Evolutionary conservation across 352 stramenopile genomes (phyloP).

Genomic region (Globisporangium camurandrum): DNA sequence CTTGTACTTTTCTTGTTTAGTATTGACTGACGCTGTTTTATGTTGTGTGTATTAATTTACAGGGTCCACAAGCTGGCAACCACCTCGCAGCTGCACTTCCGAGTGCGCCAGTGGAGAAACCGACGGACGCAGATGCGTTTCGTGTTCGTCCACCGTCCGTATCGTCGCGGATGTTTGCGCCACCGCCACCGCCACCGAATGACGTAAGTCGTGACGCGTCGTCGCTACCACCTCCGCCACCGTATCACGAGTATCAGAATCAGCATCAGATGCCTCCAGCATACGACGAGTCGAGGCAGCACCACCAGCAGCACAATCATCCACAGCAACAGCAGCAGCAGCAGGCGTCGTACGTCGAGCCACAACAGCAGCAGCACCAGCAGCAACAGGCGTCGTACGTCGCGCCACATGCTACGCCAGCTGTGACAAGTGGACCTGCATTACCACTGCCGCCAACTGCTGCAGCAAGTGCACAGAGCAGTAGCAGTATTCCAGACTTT

Average conservation of each 20-base stretch:
- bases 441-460: not conserved
- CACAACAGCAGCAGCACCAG: constrained; percentile 1
- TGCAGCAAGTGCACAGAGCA: constrained; percentile 1
- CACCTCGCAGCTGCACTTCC: constrained; percentile 39
- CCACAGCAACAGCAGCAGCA: constrained; percentile 7
- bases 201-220: no score
- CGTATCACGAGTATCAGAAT: constrained; percentile 7
- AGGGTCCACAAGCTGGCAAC: constrained; percentile 39
- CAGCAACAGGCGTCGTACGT: constrained; percentile 1
- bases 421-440: constrained; percentile 1
- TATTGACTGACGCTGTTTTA: not conserved
- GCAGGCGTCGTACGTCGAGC: constrained; percentile 10
- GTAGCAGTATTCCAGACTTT: constrained; percentile 77
- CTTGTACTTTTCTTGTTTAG: not conserved
- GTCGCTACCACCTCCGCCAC: constrained; percentile 6
- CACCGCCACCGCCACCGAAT: constrained; percentile 17
- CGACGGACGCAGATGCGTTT: constrained; percentile 6
- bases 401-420: constrained; percentile 7
- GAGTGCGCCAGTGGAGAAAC: constrained; percentile 24
- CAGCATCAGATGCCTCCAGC: not conserved
- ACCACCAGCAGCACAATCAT: constrained; percentile 13
- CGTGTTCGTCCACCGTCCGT: constrained; percentile 11
- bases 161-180: constrained; percentile 16
- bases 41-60: not conserved
- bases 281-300: no score